A percentile compares a stretch with the other conserved stretches of the same genome.
Evolutionary conservation across 2,329 filamentous ascomycete genomes (phyloP).

Genomic region (Botrytis elliptica): DNA sequence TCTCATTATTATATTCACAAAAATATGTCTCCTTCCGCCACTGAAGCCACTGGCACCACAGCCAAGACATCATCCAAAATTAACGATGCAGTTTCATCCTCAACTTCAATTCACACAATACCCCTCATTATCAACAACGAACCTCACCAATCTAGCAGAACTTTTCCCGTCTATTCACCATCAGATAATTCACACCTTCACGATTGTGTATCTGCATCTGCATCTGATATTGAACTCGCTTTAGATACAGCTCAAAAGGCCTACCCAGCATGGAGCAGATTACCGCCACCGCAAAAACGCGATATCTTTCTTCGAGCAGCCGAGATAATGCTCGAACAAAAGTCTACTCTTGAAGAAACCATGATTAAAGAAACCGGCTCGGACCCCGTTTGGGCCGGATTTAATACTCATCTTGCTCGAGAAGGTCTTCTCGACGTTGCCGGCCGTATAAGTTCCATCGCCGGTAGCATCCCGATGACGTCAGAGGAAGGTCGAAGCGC

Average conservation of each 20-base stretch:
- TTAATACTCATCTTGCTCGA: constrained; percentile 43
- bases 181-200: constrained; percentile 52
- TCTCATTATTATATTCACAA: not conserved
- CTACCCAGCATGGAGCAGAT: constrained; percentile 66
- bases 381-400: constrained; percentile 39
- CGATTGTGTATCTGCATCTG: constrained; percentile 56
- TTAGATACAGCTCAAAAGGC: constrained; percentile 60
- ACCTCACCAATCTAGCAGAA: constrained; percentile 47
- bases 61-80: not conserved
- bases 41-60: not conserved
- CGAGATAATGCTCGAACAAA: constrained; percentile 55
- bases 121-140: constrained; percentile 47
- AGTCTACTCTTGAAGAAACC: constrained; percentile 56
- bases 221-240: constrained; percentile 54
- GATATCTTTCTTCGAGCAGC: constrained; percentile 70
- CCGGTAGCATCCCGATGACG: constrained; percentile 41
- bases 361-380: constrained; percentile 55
- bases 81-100: not conserved
- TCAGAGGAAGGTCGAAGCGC: constrained; percentile 53
- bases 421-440: constrained; percentile 47
- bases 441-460: constrained; percentile 42
- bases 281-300: constrained; percentile 59
- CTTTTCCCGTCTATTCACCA: constrained; percentile 59
- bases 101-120: constrained; percentile 31
- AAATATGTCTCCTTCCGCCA: constrained; percentile 3